phyloP scores from a whole-genome alignment of 2,329 filamentous ascomycete genomes.

The Colletotrichum tamarilloi region DNA sequence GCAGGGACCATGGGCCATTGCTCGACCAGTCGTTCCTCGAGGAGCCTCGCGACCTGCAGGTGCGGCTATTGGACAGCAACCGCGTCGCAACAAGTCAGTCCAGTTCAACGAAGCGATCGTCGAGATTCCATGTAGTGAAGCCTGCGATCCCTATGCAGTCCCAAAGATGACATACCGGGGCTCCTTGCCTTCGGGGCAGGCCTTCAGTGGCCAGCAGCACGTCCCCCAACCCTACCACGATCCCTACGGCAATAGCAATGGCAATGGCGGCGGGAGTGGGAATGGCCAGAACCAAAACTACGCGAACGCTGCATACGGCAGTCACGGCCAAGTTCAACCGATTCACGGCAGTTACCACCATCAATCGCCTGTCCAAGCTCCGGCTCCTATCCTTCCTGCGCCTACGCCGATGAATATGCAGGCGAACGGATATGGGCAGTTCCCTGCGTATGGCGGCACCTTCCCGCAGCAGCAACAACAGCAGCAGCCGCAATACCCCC shows the following conservation, averaged over 20 bases:
- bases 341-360: slow-evolving; percentile 42
- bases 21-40: slow-evolving; percentile 13
- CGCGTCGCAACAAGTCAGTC: slow-evolving; percentile 28
- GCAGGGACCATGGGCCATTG: slow-evolving; percentile 3
- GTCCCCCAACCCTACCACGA: slow-evolving; percentile 27
- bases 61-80: slow-evolving; percentile 34
- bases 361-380: slow-evolving; percentile 41
- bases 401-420: slow-evolving; percentile 39
- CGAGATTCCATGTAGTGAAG: slow-evolving; percentile 26
- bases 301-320: slow-evolving; percentile 31
- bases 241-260: slow-evolving; percentile 22
- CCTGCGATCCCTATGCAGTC: slow-evolving; percentile 36
- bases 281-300: slow-evolving; percentile 36
- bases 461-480: slow-evolving; percentile 41
- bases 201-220: slow-evolving; percentile 50
- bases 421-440: slow-evolving; percentile 34
- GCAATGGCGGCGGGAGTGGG: slow-evolving; percentile 35
- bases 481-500: slow-evolving; percentile 34
- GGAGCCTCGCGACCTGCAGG: slow-evolving; percentile 31
- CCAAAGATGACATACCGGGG: slow-evolving; percentile 50
- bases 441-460: slow-evolving; percentile 37
- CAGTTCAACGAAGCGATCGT: slow-evolving; percentile 26
- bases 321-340: slow-evolving; percentile 41
- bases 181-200: slow-evolving; percentile 53
- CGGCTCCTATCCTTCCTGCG: slow-evolving; percentile 41